These are phyloP conservation scores for Penicillium expansum DNA, from an alignment of 2,329 filamentous ascomycete species.

Conservation along the genomic window DNA sequence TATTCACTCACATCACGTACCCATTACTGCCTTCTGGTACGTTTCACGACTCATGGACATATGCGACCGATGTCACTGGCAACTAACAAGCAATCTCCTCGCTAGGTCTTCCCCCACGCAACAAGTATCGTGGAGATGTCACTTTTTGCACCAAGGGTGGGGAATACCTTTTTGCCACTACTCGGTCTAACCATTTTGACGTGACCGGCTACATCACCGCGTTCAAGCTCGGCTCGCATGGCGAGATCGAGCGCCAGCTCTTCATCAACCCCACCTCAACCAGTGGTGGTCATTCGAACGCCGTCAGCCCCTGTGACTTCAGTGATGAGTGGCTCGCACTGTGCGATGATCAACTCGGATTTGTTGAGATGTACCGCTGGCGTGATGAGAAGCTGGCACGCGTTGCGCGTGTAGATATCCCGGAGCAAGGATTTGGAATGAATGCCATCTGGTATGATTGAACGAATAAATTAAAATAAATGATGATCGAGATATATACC, in stretches of 20 bases:
- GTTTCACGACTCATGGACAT: not conserved
- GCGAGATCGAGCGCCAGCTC: conserved; percentile 73
- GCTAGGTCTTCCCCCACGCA: conserved; percentile 42
- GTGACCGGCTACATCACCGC: conserved; percentile 80
- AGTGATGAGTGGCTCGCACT: conserved; percentile 86
- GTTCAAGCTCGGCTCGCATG: conserved; percentile 67
- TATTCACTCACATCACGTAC: conserved; percentile 73
- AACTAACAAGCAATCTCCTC: conserved; percentile 6
- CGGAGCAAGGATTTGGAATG: conserved; percentile 91
- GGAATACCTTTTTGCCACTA: conserved; percentile 77
- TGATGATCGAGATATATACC: not conserved
- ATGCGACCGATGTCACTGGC: not conserved
- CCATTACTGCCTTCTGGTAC: conserved; percentile 77
- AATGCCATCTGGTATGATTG: conserved; percentile 94
- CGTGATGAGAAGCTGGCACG: conserved; percentile 74
- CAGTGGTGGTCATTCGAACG: conserved; percentile 84
- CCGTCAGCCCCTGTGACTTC: conserved; percentile 79
- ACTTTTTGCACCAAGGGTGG: conserved; percentile 68
- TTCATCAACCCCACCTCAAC: conserved; percentile 81
- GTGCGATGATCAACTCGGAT: conserved; percentile 84
- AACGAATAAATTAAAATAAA: conserved; percentile 8
- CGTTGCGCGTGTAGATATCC: conserved; percentile 72
- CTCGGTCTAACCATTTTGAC: conserved; percentile 72
- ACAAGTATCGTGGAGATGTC: conserved; percentile 80
- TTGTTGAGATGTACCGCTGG: conserved; percentile 85